Base-by-base conservation (phyloP, 1,139 yeast genomes). In the Zygoascus hellenicus region DNA sequence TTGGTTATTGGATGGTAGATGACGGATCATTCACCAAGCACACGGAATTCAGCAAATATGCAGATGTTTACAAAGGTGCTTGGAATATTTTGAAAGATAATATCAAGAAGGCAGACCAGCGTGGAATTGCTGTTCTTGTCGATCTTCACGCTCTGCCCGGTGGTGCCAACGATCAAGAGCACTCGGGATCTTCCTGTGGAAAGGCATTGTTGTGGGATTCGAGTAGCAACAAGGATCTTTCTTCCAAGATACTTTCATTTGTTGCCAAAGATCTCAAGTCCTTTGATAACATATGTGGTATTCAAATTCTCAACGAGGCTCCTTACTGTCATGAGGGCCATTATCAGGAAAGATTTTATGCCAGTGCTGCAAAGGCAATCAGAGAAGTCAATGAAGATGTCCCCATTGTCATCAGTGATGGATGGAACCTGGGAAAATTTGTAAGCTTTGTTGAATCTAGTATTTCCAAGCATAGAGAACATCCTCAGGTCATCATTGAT, bases 61-160 rank as follows among this genome's bases (percentile, higher is more conserved):
- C 72, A 3, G 62, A 61, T 0, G 87, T 87, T 2, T 92, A 92
- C 62, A 55, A 59, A 30, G 75, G 77, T 56, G 83, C 96, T 0
- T 90, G 97, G 97, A 61, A 63, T 10, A 69, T 71, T 19, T 71
- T 82, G 54, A 76, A 76, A 60, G 54, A 65, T 22, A 76, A 75
- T 51, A 69, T 85, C 42, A 75, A 75, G 50, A 71, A 71, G 47
- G 94, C 94, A 2, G 73, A 61, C 1, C 49, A 66, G 22, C 66
- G 75, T 54, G 71, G 75, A 26, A 90, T 92, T 52, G 84, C 89
- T 9, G 81, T 90, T 0, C 59, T 92, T 49, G 76, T 90, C 9
- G 98, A 92, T 64, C 61, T 92, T 41, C 98, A 92, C 65, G 97
- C 86, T 0, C 65, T 92, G 26, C 97, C 97, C 2, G 89, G 87